These are phyloP conservation scores for Closterium sp. DNA, from an alignment of 139 green algal genomes.

Conservation along the genomic window DNA sequence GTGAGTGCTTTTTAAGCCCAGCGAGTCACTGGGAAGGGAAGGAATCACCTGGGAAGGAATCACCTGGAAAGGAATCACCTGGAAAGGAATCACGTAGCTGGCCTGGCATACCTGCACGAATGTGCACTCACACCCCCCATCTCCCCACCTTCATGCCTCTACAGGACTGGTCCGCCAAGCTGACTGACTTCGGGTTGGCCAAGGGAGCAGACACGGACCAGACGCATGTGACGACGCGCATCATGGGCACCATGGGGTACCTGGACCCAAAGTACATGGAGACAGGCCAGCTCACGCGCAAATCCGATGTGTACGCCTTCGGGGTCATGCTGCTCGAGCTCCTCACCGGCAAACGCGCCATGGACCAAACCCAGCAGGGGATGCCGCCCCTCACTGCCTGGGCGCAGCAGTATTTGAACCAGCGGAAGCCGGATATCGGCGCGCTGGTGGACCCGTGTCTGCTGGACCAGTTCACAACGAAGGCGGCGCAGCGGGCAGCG, in stretches of 20 bases:
- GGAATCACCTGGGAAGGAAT: too few species aligned
- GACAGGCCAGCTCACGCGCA: not conserved
- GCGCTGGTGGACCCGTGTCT: slow-evolving; percentile 10
- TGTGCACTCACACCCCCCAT: too few species aligned
- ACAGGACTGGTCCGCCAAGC: slow-evolving; percentile 10
- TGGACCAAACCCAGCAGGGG: not conserved
- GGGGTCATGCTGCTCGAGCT: not conserved
- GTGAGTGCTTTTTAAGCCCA: not conserved
- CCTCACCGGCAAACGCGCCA: not conserved
- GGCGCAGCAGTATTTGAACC: slow-evolving; percentile 16
- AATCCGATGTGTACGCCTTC: not conserved
- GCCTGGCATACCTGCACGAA: too few species aligned
- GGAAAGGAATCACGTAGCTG: too few species aligned
- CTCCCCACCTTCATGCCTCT: not conserved
- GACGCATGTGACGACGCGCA: slow-evolving; percentile 26
- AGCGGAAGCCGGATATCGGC: slow-evolving; percentile 5
- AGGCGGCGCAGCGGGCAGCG: slow-evolving; percentile 16
- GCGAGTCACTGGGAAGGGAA: too few species aligned
- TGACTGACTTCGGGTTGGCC: slow-evolving; percentile 32
- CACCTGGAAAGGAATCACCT: too few species aligned
- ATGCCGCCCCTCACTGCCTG: not conserved
- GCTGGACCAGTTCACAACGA: slow-evolving; percentile 15
- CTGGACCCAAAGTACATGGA: slow-evolving; percentile 22
- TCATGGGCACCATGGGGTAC: slow-evolving; percentile 34
- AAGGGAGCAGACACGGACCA: slow-evolving; percentile 8